These are phyloP conservation scores for Eutrema salsugineum DNA, from an alignment of 441 rosid species.

Conservation along the genomic window DNA sequence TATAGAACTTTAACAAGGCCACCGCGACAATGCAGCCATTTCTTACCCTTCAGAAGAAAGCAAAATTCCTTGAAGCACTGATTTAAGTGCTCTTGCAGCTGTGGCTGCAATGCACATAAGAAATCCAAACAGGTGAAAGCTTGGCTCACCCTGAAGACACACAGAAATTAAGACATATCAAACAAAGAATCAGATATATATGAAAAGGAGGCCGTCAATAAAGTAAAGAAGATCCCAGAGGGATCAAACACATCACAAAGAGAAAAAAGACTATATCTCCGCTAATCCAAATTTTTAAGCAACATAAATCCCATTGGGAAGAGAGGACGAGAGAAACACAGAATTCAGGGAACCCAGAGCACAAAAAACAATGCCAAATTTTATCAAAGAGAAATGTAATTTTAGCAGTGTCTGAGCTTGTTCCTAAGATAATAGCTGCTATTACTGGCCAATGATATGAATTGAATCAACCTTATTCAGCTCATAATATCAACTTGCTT, in stretches of 20 bases:
- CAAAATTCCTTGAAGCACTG: conserved; percentile 91
- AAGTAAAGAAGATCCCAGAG: neutral
- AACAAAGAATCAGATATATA: neutral
- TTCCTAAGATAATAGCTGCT: neutral
- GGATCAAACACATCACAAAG: neutral
- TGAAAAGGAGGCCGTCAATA: neutral
- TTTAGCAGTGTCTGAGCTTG: neutral
- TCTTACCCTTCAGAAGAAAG: conserved; percentile 96
- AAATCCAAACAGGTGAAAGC: conserved; percentile 94
- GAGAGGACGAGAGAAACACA: neutral
- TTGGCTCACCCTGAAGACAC: conserved; percentile 74
- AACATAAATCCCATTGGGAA: neutral
- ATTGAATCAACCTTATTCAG: neutral
- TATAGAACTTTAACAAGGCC: neutral
- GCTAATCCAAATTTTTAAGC: neutral
- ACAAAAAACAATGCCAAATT: neutral
- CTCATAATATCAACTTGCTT: neutral
- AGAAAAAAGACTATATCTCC: neutral
- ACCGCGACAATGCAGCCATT: conserved; percentile 3
- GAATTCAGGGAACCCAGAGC: neutral
- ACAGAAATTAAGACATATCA: conserved; percentile 4
- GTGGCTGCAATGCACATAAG: conserved; percentile 89
- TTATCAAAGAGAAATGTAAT: neutral
- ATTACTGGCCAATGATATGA: neutral
- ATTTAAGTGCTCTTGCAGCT: conserved; percentile 95